Base-by-base conservation (phyloP, 208 protist species). In the Leptomonas pyrrhocoris region DNA sequence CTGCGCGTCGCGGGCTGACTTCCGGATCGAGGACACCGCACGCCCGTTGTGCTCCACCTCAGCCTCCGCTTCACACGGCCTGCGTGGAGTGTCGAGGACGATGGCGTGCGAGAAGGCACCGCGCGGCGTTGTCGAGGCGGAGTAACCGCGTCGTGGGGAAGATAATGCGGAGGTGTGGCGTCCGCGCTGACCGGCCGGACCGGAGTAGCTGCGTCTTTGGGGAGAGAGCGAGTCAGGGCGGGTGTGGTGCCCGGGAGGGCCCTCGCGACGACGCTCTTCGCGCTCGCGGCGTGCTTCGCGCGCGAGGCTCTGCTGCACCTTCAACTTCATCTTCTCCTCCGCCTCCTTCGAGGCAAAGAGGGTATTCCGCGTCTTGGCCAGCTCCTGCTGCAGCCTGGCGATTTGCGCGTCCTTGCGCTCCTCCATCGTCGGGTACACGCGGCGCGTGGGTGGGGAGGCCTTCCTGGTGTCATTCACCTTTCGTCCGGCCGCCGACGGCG, bases 301-400 rank as follows among this genome's bases (percentile, higher is more conserved):
- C 6, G 55, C 59, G n/a, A 34, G 36, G 53, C 46, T 75, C 21
- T 81, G 84, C 56, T 90, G 61, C 25, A 90, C 68, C 55, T 92
- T 67, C 49, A 77, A 48, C 59, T 58, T 43, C 48, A 89, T 66
- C 45, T 71, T 71, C 57, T 85, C 74, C 38, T 74, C 73, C 53
- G 76, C 61, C 50, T 82, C 74, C 46, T 78, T 81, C 15, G 73
- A 73, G 49, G 76, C 56, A 28, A 84, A 64, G 16, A 91, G 56
- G 16, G 57, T 34, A 21, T 64, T 82, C 65, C 89, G 86, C 27
- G 80, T 62, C 49, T 85, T 89, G 57, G 86, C 80, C 25, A 95
- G 77, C 68, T 88, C 81, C 64, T 92, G 86, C 38, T 95, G 74
- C 49, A 95, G 50, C 31, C 70, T 62, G 0, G 63, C 74, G 30